Conservation (phyloP, 164 flowering plant genomes). For the Litsea cubeba region DNA sequence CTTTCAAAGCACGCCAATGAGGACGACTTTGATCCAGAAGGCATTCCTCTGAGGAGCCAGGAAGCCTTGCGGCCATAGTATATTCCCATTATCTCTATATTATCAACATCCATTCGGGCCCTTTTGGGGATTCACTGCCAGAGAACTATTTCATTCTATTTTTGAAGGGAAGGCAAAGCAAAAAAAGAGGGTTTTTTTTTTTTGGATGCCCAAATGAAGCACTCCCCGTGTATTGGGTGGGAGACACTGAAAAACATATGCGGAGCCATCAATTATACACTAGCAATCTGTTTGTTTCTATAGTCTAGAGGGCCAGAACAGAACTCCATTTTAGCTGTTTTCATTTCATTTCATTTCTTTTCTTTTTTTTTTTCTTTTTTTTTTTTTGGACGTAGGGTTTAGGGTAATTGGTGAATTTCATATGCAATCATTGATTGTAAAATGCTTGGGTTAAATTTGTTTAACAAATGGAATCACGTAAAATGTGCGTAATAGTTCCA, state of each 20-base stretch:
- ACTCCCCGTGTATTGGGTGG: background rate
- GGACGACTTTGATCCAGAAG: conserved; percentile 34
- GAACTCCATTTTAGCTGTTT: background rate
- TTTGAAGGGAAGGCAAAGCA: background rate
- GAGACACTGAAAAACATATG: background rate
- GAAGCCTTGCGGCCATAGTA: conserved; percentile 22
- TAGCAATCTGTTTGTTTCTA: background rate
- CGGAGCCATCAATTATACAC: background rate
- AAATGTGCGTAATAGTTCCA: background rate
- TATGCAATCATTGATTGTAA: background rate
- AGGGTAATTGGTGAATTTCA: background rate
- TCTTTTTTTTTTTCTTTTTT: too few relatives aligned
- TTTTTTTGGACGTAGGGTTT: background rate
- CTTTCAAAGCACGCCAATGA: conserved; percentile 33
- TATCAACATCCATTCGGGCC: background rate
- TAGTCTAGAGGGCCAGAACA: background rate
- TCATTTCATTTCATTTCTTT: too few relatives aligned
- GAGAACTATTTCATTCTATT: background rate
- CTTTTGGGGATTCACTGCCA: background rate
- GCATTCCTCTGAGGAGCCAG: conserved; percentile 37
- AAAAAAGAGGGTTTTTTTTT: background rate
- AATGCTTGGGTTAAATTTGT: background rate
- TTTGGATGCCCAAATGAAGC: background rate
- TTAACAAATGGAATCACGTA: background rate
- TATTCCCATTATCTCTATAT: background rate